These are phyloP conservation scores for Phytophthora vignae DNA, from an alignment of 352 stramenopile genomes.

Conservation along the genomic window DNA sequence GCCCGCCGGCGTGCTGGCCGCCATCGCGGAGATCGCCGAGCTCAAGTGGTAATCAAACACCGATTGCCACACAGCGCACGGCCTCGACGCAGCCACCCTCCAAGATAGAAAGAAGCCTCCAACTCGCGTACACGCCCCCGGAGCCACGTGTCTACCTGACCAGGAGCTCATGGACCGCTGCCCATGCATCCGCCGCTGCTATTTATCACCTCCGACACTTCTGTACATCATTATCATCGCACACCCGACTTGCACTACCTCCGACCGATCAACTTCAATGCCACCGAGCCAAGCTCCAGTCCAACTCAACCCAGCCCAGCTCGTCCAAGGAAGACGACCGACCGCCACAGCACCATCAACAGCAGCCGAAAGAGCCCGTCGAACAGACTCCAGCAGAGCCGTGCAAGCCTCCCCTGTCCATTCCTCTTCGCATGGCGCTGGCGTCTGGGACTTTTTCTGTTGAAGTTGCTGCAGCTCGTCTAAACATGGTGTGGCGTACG, in stretches of 20 bases:
- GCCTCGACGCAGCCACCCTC: slow-evolving; percentile 9
- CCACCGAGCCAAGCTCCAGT: background rate
- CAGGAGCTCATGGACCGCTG: slow-evolving; percentile 1
- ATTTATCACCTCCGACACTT: slow-evolving; percentile 24
- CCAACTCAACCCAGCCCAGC: background rate
- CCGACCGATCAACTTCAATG: slow-evolving; percentile 1
- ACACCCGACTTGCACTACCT: background rate
- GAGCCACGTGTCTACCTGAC: slow-evolving; percentile 5
- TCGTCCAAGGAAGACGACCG: slow-evolving; percentile 8
- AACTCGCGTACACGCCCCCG: background rate
- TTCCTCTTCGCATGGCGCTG: slow-evolving; percentile 7
- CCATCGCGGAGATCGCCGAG: slow-evolving; percentile 31
- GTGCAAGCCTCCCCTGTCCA: slow-evolving; percentile 10
- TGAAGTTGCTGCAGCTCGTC: slow-evolving; percentile 33
- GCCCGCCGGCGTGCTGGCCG: slow-evolving; percentile 18
- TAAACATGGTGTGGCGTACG: slow-evolving; percentile 35
- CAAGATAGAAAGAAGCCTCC: slow-evolving; percentile 13
- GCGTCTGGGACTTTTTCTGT: slow-evolving; percentile 26
- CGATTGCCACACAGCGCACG: background rate
- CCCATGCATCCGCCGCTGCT: slow-evolving; percentile 23
- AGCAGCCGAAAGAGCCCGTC: background rate
- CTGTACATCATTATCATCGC: slow-evolving; percentile 4
- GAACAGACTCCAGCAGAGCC: slow-evolving; percentile 1
- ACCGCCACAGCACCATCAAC: background rate
- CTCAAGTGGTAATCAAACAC: slow-evolving; percentile 25